Base-by-base conservation (phyloP, 495 filamentous ascomycete genomes). In the Talaromyces stipitatus region DNA sequence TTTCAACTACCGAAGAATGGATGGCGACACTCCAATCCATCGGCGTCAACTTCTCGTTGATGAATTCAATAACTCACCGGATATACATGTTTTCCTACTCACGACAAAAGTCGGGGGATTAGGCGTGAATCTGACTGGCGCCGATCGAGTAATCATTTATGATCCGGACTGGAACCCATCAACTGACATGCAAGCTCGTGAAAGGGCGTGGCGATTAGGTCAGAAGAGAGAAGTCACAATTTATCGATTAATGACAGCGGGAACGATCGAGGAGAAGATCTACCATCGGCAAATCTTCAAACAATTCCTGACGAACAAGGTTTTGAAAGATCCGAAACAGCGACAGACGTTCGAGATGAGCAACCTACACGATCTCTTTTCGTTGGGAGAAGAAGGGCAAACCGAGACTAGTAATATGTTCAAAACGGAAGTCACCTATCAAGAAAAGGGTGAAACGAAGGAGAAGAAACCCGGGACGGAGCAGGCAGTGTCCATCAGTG, bases 131-230 rank as follows among this genome's bases (percentile, higher is more conserved):
- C 73, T 98, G 12, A 97, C 94, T 7, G 92, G 94, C 4, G 94
- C 94, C 1, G 89, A 95, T 69, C 87, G 94, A 23, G 91, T 98
- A 55, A 95, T 98, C 65, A 96, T 98, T 55, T 98, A 88, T 60
- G 94, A 98, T 64, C 94, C 94, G 0, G 92, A 98, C 67, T 98
- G 94, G 94, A 97, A 98, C 68, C 91, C 90, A 9, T 94, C 90
- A 2, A 96, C 89, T 1, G 91, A 97, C 63, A 75, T 92, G 26
- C 92, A 98, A 66, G 94, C 94, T 4, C 85, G 92, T n/a, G 94
- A 98, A 71, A 82, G 94, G 56, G 92, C 94, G 22, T 97, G 94
- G 94, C 82, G 94, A 38, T 78, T 98, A 10, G 94, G 94, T 3
- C 94, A 98, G 71, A 97, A 92, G 65, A 85, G 86, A 48, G 89